Base-by-base conservation (phyloP, 208 protist species). In the Leishmania tarentolae region DNA sequence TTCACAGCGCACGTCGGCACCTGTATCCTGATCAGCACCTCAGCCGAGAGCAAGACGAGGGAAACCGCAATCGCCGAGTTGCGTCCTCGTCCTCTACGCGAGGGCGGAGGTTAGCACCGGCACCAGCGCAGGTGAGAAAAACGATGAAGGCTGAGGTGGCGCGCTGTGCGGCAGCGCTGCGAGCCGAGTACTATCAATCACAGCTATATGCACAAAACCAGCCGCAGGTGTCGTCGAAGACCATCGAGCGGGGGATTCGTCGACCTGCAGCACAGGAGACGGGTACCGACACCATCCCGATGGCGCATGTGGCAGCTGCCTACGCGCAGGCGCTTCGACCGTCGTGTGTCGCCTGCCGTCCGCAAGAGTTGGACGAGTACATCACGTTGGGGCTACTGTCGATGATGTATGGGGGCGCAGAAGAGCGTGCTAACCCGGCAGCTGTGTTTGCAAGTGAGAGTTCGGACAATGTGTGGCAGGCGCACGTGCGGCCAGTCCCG, bases 291-390 rank as follows among this genome's bases (percentile, higher is more conserved):
- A 24, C 78, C 52, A 28, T 31, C 53, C 13, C 46, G 46, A 28
- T 44, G 15, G 72, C 47, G 31, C 28, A 24, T 50, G 50, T 46
- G 72, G 70, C 61, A 42, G 53, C 21, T 31, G 72, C 65, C 24
- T 76, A 74, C 57, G 76, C 73, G 31, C 81, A 84, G 75, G 37
- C 79, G 31, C 77, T 84, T 19, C 83, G 83, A 15, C 86, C 86
- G 31, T 89, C 86, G 28, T 89, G 86, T 35, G 63, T 68, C 4
- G 80, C 66, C 31, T 89, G 86, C 74, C 56, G 75, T 21, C 86
- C 86, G 53, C 86, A 89, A 68, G 50, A 66, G 56, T 72, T 81
- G 6, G 47, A 75, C 28, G 80, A 78, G 65, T 89, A 89, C 78
- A 77, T 83, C 6, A 56, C 81, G n/a, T 56, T 89, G 76, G 83